These are phyloP conservation scores for Heterobasidion parviporum DNA, from an alignment of 1,284 basidiomycete species.

Conservation along the genomic window DNA sequence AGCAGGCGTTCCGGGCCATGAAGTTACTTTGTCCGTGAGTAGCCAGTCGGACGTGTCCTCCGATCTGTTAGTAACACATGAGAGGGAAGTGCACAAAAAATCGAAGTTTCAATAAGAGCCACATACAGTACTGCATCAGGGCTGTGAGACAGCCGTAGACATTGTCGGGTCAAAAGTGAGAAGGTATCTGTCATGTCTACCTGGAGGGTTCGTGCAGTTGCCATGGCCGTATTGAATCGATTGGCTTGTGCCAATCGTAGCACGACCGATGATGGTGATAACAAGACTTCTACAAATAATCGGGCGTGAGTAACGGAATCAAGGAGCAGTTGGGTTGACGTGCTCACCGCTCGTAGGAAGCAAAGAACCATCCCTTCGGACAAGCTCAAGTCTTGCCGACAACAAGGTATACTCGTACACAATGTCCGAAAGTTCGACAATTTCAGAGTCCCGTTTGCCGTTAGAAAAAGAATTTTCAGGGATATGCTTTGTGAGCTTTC, in stretches of 20 bases:
- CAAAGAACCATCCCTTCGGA: slow-evolving; percentile 48
- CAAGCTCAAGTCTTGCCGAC: slow-evolving; percentile 72
- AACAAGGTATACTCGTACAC: slow-evolving; percentile 80
- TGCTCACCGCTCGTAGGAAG: slow-evolving; percentile 36
- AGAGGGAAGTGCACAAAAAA: slow-evolving; percentile 1
- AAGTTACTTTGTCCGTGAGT: slow-evolving; percentile 69
- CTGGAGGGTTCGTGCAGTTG: slow-evolving; percentile 66
- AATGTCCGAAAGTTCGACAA: slow-evolving; percentile 79
- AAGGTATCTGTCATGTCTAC: slow-evolving; percentile 89
- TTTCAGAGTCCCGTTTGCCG: slow-evolving; percentile 61
- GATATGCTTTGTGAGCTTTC: slow-evolving; percentile 67
- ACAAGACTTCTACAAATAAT: slow-evolving; percentile 41
- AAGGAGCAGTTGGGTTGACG: neutral
- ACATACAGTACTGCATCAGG: slow-evolving; percentile 48
- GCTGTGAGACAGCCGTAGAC: slow-evolving; percentile 63
- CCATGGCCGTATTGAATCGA: slow-evolving; percentile 75
- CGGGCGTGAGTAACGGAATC: neutral
- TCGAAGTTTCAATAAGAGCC: neutral
- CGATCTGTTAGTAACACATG: slow-evolving; percentile 35
- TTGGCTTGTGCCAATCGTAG: slow-evolving; percentile 75
- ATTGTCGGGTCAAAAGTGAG: slow-evolving; percentile 69
- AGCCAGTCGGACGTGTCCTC: slow-evolving; percentile 73
- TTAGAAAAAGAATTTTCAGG: slow-evolving; percentile 65
- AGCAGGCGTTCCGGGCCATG: slow-evolving; percentile 76
- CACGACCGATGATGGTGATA: slow-evolving; percentile 70